phyloP scores from a whole-genome alignment of 495 filamentous ascomycete species.

The Amphirosellinia nigrospora region DNA sequence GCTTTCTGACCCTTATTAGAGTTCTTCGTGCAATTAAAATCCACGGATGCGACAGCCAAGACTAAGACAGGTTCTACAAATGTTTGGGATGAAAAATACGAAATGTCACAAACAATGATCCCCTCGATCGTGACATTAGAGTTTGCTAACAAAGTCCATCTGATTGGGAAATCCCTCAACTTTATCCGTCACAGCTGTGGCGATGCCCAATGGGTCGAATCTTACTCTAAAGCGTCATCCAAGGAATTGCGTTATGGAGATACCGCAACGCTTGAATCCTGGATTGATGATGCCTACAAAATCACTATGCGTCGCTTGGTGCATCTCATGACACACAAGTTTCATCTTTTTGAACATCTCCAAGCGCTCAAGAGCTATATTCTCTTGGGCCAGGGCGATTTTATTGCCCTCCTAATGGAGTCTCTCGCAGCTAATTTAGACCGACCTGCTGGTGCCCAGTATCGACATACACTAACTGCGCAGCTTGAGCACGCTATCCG shows the following conservation, averaged over 20 bases:
- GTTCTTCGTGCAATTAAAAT: constrained; percentile 90
- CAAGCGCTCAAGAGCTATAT: constrained; percentile 93
- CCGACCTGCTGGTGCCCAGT: constrained; percentile 92
- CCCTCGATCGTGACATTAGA: constrained; percentile 90
- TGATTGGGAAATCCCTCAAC: constrained; percentile 97
- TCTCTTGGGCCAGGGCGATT: constrained; percentile 93
- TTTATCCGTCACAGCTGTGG: constrained; percentile 96
- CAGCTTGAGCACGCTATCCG: constrained; percentile 98
- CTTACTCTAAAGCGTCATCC: constrained; percentile 91
- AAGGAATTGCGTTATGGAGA: constrained; percentile 94
- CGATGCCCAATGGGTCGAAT: constrained; percentile 94
- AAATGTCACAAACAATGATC: constrained; percentile 81
- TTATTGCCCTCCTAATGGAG: constrained; percentile 97
- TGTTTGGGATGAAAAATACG: constrained; percentile 98
- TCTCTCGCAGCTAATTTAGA: constrained; percentile 90
- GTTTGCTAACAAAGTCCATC: constrained; percentile 92
- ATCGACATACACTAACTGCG: constrained; percentile 92
- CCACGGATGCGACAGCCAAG: constrained; percentile 59
- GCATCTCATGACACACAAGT: constrained; percentile 89
- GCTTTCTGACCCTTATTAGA: constrained; percentile 92
- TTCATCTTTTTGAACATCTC: constrained; percentile 91
- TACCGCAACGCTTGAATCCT: constrained; percentile 86
- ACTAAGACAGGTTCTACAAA: constrained; percentile 68
- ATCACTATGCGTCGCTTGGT: constrained; percentile 97
- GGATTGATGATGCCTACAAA: constrained; percentile 96